These are phyloP conservation scores for Leishmania martiniquensis DNA, from an alignment of 208 protist genomes.

Conservation along the genomic window DNA sequence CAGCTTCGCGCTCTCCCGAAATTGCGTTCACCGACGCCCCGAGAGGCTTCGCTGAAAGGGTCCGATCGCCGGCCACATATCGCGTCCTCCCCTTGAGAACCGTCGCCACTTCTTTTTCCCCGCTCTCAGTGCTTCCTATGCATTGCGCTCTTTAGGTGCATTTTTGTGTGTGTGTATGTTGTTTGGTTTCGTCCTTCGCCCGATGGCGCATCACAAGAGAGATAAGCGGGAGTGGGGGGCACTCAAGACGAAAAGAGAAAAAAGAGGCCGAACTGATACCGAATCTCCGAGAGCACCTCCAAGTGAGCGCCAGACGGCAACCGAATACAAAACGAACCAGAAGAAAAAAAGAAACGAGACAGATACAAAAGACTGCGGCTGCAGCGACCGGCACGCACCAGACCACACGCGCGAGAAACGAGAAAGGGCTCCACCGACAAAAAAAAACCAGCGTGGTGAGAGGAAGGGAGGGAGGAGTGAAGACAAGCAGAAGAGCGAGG, in stretches of 20 bases:
- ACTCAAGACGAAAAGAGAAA: no score
- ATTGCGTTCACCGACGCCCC: neutral
- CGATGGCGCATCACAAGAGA: no score
- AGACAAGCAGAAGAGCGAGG: no score
- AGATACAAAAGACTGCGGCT: neutral
- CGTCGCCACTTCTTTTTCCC: neutral
- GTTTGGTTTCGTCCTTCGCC: neutral
- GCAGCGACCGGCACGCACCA: neutral
- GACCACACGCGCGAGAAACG: neutral
- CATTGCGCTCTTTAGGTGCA: no score
- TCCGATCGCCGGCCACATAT: neutral
- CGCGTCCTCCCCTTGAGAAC: neutral
- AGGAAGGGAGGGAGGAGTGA: neutral
- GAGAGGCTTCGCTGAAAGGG: neutral
- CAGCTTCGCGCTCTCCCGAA: neutral
- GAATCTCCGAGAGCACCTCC: no score
- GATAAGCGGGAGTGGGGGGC: no score
- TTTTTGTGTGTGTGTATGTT: neutral
- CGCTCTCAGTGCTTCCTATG: neutral
- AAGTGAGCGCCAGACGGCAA: neutral
- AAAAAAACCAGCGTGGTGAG: neutral
- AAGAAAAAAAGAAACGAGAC: neutral
- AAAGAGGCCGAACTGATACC: no score
- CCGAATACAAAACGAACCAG: neutral
- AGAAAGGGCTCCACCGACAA: neutral